Evolutionary conservation across 495 filamentous ascomycete species (phyloP).

Genomic region (Penicillium manginii): DNA sequence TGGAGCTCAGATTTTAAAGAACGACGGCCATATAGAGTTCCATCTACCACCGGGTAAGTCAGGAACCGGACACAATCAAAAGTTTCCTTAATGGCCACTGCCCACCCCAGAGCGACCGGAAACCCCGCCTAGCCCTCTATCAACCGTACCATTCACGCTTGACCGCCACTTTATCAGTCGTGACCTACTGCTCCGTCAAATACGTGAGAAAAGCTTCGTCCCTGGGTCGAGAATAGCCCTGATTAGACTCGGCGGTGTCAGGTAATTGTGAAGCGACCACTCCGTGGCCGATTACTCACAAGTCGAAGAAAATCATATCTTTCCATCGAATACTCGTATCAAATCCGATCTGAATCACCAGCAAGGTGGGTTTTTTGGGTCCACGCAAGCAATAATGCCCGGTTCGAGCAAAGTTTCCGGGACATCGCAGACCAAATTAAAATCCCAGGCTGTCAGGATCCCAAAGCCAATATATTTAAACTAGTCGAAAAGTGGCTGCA

Average conservation of each 20-base stretch:
- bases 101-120: too few relatives aligned
- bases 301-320: neutral
- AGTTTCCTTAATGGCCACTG: too few relatives aligned
- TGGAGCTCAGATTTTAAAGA: too few relatives aligned
- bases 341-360: neutral
- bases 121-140: too few relatives aligned
- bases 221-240: neutral
- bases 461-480: neutral
- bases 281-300: neutral
- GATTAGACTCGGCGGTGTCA: neutral
- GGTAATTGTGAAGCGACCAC: neutral
- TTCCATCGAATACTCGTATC: neutral
- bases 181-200: neutral
- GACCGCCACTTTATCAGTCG: neutral
- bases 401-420: neutral
- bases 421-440: neutral
- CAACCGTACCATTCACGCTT: too few relatives aligned
- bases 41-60: too few relatives aligned
- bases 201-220: neutral
- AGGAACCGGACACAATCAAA: too few relatives aligned
- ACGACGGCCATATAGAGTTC: too few relatives aligned
- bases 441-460: neutral
- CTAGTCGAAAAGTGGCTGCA: neutral
- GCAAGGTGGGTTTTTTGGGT: neutral
- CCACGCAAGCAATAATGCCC: neutral